phyloP scores from a whole-genome alignment of 176 grass and related monocot genomes.

The Elymus sibiricus region DNA sequence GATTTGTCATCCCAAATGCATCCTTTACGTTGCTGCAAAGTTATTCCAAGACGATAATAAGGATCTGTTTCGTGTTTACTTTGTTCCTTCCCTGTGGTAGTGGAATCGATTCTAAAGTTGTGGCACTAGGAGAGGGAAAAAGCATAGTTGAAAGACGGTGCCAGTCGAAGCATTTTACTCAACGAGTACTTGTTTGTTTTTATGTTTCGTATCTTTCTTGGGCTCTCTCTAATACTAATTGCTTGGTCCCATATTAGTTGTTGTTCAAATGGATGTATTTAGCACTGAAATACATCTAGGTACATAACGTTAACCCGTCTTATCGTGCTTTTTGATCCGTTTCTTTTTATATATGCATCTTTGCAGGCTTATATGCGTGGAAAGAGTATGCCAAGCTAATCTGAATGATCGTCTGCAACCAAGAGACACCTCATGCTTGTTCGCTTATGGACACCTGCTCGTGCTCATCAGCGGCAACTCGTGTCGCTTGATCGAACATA shows the following conservation, averaged over 20 bases:
- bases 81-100: not conserved
- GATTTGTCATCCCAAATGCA: not conserved
- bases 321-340: too few relatives aligned
- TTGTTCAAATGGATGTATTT: too few relatives aligned
- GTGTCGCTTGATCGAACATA: not conserved
- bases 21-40: not conserved
- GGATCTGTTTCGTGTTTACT: not conserved
- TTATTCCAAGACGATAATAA: constrained; percentile 23
- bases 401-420: not conserved
- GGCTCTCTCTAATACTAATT: too few relatives aligned
- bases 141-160: not conserved
- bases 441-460: not conserved
- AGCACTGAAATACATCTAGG: too few relatives aligned
- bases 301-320: too few relatives aligned
- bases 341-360: too few relatives aligned
- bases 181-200: too few relatives aligned
- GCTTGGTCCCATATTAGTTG: too few relatives aligned
- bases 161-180: not conserved
- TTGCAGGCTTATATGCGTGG: too few relatives aligned
- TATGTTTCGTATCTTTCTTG: too few relatives aligned
- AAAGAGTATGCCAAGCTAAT: not conserved
- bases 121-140: not conserved
- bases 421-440: not conserved
- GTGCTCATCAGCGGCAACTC: not conserved
- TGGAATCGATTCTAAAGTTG: constrained; percentile 29